phyloP scores from a whole-genome alignment of 163 green algal genomes.

The Scenedesmus sp. region DNA sequence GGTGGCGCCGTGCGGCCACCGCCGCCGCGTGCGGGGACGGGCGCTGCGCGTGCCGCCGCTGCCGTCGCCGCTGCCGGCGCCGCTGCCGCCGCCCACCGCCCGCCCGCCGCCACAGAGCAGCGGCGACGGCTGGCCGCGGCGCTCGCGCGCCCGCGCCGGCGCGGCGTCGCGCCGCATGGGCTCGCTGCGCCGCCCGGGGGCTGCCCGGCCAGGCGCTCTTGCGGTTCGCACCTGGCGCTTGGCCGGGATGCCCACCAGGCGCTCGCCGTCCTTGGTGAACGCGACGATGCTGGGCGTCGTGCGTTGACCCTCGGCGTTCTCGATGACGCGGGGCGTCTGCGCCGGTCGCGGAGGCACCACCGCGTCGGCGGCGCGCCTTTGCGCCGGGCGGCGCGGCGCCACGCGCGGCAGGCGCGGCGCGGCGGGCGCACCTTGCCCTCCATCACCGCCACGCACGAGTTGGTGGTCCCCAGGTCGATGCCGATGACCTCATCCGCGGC shows the following conservation, averaged over 20 bases:
- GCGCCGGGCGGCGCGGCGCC: no score
- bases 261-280: conserved; percentile 95
- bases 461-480: conserved; percentile 99
- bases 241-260: conserved; percentile 89
- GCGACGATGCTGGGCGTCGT: conserved; percentile 97
- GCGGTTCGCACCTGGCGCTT: conserved; percentile 86
- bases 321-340: conserved; percentile 91
- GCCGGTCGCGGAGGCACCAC: not conserved
- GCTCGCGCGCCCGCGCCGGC: no score
- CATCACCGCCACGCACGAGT: conserved; percentile 96
- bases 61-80: not conserved
- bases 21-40: not conserved
- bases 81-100: no score
- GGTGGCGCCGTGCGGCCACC: no score
- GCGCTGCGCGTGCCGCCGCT: not conserved
- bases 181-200: no score
- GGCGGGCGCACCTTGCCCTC: conserved; percentile 85
- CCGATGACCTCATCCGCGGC: conserved; percentile 93
- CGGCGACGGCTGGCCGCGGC: no score
- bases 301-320: conserved; percentile 96
- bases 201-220: not conserved
- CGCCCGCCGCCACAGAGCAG: no score
- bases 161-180: no score
- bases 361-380: not conserved
- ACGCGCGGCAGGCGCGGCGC: not conserved